phyloP scores from a whole-genome alignment of 164 flowering plant genomes.

The Nymphaea colorata region DNA sequence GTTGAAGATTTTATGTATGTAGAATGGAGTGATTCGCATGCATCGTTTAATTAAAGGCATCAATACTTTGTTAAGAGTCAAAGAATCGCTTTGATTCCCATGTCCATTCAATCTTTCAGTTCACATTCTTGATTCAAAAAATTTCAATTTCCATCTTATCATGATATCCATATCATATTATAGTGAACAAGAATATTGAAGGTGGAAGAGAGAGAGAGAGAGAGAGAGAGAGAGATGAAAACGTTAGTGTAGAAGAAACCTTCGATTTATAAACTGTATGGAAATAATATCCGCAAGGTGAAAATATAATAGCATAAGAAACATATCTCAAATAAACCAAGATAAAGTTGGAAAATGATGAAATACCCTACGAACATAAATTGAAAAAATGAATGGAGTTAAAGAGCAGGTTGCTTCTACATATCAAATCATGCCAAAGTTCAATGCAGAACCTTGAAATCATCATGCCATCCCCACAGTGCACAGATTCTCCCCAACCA shows the following conservation, averaged over 20 bases:
- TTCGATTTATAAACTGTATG: too few species aligned
- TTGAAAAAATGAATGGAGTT: too few species aligned
- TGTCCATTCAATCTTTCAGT: neutral
- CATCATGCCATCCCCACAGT: neutral
- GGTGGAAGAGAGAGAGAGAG: slow-evolving; percentile 2
- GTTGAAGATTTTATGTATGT: too few species aligned
- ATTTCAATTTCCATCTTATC: too few species aligned
- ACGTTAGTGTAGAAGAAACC: too few species aligned
- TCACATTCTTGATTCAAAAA: neutral
- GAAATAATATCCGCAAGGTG: too few species aligned
- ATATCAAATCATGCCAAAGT: neutral
- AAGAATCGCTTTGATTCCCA: neutral
- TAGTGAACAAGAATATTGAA: neutral
- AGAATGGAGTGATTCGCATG: too few species aligned
- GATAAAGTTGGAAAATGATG: too few species aligned
- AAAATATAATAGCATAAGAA: too few species aligned
- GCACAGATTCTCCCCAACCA: neutral
- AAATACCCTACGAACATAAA: too few species aligned
- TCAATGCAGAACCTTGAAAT: neutral
- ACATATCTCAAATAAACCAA: too few species aligned
- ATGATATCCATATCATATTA: too few species aligned
- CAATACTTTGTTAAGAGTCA: neutral
- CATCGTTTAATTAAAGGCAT: neutral
- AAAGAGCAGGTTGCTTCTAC: neutral
- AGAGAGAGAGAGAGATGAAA: neutral